Evolutionary conservation across 306 rosid genomes (phyloP), one percentile per base, ranked within the genome.

Genomic region (Ormosia emarginata): DNA sequence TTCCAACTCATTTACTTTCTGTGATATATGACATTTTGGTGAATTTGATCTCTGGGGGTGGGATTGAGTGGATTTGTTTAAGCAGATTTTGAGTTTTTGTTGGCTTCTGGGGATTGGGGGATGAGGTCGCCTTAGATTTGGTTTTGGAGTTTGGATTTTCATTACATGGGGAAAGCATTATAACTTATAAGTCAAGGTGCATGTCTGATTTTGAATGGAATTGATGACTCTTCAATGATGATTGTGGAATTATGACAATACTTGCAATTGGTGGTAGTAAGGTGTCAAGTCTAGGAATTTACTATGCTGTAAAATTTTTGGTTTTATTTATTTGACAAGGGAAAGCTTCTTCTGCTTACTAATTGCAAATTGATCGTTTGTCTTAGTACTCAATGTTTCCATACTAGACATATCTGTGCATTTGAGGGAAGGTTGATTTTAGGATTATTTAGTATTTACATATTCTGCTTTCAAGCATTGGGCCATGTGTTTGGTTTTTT

Each of bases 41-140:
- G 17, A 64, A 52, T 72, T 78, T 17, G 41, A 32, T 73, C 78
- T 18, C 43, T 13, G 58, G 47, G 58, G 11, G 50, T 14, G 55
- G 69, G 56, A 47, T 77, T 57, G 74, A 44, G 64, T 74, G 69
- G 43, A 57, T 81, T 81, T 85, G 74, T 11, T 64, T 47, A 46
- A 18, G 7, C 3, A 17, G 49, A 61, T 72, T 75, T 49, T 59
- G 40, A 78, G 57, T 58, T 86, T 79, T 57, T 65, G 11, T 59
- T 37, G 29, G 13, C 4, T 52, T 70, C 12, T 58, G 2, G 75
- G 53, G 71, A 30, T 47, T 2, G 49, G 33, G 58, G 37, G 18
- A 14, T 67, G 12, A 8, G 73, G 34, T 6, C 14, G 7, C 40
- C 61, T 36, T 53, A 34, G 82, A 62, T 79, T 79, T 69, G 77